Percentiles rank a stretch among this genome's conserved stretches.
These are phyloP conservation scores for Aureobasidium musti DNA, from an alignment of 2,329 filamentous ascomycete species.

Conservation along the genomic window DNA sequence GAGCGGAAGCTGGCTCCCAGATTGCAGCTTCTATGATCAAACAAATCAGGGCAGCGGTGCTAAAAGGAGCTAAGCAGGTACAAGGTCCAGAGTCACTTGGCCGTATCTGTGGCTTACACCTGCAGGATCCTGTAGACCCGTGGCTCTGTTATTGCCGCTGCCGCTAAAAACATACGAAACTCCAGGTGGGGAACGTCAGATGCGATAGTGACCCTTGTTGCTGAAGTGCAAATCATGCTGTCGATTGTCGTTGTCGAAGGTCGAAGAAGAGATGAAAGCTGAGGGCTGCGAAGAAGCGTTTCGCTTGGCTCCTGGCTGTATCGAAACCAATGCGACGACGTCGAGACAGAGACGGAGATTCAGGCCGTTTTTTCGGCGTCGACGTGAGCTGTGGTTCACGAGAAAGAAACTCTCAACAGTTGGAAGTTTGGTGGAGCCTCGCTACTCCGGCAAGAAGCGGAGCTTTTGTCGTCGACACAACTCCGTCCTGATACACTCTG, in stretches of 20 bases:
- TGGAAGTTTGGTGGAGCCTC: slow-evolving; percentile 11
- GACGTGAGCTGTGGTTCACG: slow-evolving; percentile 10
- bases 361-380: not conserved
- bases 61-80: slow-evolving; percentile 6
- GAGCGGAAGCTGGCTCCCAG: not conserved
- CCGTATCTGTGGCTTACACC: slow-evolving; percentile 23
- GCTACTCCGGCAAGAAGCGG: slow-evolving; percentile 9
- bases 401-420: slow-evolving; percentile 10
- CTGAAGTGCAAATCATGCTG: not conserved
- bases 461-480: slow-evolving; percentile 12
- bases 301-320: slow-evolving; percentile 1
- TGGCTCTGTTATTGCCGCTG: slow-evolving; percentile 5
- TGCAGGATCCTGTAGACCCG: slow-evolving; percentile 19
- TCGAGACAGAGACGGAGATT: not conserved
- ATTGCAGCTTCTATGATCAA: not conserved
- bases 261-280: not conserved
- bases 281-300: slow-evolving; percentile 7
- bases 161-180: slow-evolving; percentile 10
- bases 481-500: slow-evolving; percentile 3
- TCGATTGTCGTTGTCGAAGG: not conserved
- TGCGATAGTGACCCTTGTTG: not conserved
- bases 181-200: slow-evolving; percentile 10
- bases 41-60: not conserved
- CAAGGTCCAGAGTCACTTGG: slow-evolving; percentile 8
- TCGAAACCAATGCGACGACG: not conserved